Percentiles rank a stretch among this genome's conserved stretches.
phyloP scores from a whole-genome alignment of 129 eudicot genomes.

The Sambucus nigra region DNA sequence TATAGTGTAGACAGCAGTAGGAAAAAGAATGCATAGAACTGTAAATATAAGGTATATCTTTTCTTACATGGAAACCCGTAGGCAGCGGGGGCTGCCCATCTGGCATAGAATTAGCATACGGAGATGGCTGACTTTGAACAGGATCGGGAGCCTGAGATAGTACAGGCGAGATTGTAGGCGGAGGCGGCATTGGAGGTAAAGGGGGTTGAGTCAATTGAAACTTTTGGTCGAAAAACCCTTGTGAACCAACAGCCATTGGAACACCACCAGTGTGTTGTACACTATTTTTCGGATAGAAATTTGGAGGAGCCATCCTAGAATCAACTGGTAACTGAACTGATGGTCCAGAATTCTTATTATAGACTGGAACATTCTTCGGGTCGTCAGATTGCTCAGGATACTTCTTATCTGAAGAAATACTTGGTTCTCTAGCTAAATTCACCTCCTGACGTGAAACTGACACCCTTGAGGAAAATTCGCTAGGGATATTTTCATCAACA shows the following conservation, averaged over 20 bases:
- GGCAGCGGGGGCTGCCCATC: conserved; percentile 46
- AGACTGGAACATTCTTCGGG: conserved; percentile 21
- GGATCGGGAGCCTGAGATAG: conserved; percentile 38
- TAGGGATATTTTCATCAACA: conserved; percentile 49
- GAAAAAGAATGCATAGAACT: no score
- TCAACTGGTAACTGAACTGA: conserved; percentile 22
- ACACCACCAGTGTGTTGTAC: conserved; percentile 26
- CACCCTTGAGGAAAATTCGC: conserved; percentile 71
- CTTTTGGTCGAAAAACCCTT: conserved; percentile 48
- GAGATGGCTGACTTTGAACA: conserved; percentile 25
- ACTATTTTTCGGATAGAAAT: conserved; percentile 29
- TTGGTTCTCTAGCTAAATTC: conserved; percentile 65
- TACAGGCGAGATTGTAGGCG: conserved; percentile 57
- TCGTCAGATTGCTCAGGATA: conserved; percentile 39
- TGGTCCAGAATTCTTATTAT: conserved; percentile 32
- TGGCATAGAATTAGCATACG: conserved; percentile 30
- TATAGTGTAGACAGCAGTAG: no score
- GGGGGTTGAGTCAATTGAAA: conserved; percentile 64
- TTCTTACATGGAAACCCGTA: conserved; percentile 56
- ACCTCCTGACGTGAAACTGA: conserved; percentile 63
- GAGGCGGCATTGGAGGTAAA: conserved; percentile 90
- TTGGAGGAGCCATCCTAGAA: conserved; percentile 23
- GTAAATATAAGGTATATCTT: neutral
- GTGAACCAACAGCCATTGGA: conserved; percentile 13
- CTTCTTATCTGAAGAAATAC: conserved; percentile 68